Evolutionary conservation across 129 eudicot species (phyloP).

Genomic region (Smallanthus sonchifolius): DNA sequence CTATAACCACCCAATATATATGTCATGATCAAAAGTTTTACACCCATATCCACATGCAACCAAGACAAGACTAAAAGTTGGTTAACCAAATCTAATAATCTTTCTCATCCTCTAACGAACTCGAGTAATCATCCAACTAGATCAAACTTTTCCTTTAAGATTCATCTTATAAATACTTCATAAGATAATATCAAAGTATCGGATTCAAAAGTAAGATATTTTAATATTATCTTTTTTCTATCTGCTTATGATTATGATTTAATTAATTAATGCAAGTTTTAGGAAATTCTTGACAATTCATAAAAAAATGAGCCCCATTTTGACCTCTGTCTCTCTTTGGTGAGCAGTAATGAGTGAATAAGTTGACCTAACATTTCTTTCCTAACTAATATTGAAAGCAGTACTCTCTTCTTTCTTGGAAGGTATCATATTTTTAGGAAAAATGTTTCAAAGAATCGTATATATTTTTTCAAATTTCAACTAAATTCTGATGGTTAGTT

Average conservation of each 20-base stretch:
- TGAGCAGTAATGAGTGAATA: slow-evolving; percentile 28
- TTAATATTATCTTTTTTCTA: no score
- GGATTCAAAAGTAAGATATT: no score
- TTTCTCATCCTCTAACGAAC: not conserved
- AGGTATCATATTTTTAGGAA: not conserved
- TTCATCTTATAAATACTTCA: not conserved
- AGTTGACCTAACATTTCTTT: slow-evolving; percentile 38
- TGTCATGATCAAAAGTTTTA: not conserved
- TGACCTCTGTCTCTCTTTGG: slow-evolving; percentile 18
- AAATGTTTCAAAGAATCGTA: not conserved
- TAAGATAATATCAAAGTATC: not conserved
- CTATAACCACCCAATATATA: no score
- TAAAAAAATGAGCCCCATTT: not conserved
- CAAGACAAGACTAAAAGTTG: not conserved
- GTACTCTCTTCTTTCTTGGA: not conserved
- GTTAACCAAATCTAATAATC: not conserved
- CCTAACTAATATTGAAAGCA: slow-evolving; percentile 22
- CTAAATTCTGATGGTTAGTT: not conserved
- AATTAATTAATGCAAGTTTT: not conserved
- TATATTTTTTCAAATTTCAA: not conserved
- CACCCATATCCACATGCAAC: not conserved
- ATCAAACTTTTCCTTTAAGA: not conserved
- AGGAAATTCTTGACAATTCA: not conserved
- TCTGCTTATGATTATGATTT: not conserved
- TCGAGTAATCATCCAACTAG: not conserved